Percentiles rank a stretch among this genome's conserved stretches.
phyloP scores from a whole-genome alignment of 768 basidiomycete species.

The Rhizopogon vesiculosus region DNA sequence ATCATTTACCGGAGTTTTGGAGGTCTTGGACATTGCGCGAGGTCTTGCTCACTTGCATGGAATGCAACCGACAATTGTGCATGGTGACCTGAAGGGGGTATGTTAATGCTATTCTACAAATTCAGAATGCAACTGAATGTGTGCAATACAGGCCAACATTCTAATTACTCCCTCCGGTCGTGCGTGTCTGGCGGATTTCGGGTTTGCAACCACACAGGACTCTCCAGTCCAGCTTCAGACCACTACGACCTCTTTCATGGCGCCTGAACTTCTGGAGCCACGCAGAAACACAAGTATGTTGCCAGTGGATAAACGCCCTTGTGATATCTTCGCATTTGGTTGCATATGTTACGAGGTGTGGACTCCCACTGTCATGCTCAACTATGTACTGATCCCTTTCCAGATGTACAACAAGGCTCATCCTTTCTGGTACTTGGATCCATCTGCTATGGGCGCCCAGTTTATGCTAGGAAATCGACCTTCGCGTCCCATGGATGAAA shows the following conservation, averaged over 20 bases:
- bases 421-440: slow-evolving; percentile 19
- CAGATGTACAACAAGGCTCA: slow-evolving; percentile 24
- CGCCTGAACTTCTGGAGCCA: slow-evolving; percentile 19
- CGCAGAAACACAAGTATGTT: slow-evolving; percentile 6
- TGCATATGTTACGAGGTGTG: slow-evolving; percentile 29
- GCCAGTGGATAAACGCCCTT: slow-evolving; percentile 20
- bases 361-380: not conserved
- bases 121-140: too few species aligned
- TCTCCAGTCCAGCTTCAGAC: slow-evolving; percentile 10
- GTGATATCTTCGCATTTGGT: slow-evolving; percentile 32
- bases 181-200: slow-evolving; percentile 30
- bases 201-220: slow-evolving; percentile 18
- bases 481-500: slow-evolving; percentile 12
- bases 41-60: slow-evolving; percentile 31
- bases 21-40: slow-evolving; percentile 34
- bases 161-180: slow-evolving; percentile 18
- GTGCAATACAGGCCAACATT: slow-evolving; percentile 16
- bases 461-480: slow-evolving; percentile 13
- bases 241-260: slow-evolving; percentile 18
- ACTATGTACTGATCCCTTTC: not conserved
- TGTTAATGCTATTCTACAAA: too few species aligned
- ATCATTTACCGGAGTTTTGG: not conserved
- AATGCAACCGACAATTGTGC: slow-evolving; percentile 31
- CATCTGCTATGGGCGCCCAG: slow-evolving; percentile 10
- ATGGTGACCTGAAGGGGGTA: slow-evolving; percentile 42